Evolutionary conservation across 2,329 filamentous ascomycete genomes (phyloP), one percentile per base, ranked within the genome.

Genomic region (Lasiodiplodia gonubiensis): DNA sequence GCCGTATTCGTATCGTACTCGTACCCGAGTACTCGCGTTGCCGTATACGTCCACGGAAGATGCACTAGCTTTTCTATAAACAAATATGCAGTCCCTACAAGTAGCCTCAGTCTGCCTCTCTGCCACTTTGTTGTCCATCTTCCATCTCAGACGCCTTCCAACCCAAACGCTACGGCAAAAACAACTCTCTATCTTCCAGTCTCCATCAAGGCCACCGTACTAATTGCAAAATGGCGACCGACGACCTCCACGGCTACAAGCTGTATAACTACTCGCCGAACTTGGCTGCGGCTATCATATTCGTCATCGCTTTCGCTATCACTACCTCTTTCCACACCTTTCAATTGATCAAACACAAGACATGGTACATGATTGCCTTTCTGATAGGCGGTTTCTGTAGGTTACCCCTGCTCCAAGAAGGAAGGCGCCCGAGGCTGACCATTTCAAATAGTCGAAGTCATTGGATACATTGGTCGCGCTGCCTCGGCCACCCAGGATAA

Each of bases 331-430:
- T 77, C 0, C 83, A 85, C 67, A 64, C 72, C 18, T 78, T 73
- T 30, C 77, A 80, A 52, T 69, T 85, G 35, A 27, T 80, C 39
- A 73, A 72, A 21, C 76, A 76, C 2, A 75, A 78, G 39, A 81
- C 81, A 1, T 86, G 82, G 82, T 86, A 84, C 72, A 82, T 85
- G 70, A 81, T 83, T 2, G 82, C 85, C 0, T 83, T 87, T 54
- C 69, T 83, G 6, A 73, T 86, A n/a, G 85, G 85, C n/a, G 82
- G 82, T 23, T 66, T 81, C n/a, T 85, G 84, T 86, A 77, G 66
- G 76, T 74, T n/a, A 21, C 11, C 16, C 27, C 12, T 30, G 18
- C 53, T 4, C 48, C 16, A 48, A 21, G 7, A 5, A 18, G 6
- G 23, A 2, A 35, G 5, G 4, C n/a, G 4, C 21, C 46, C 16